Evolutionary conservation across 2,329 filamentous ascomycete species (phyloP).

Genomic region (Cyphellophora attinorum): DNA sequence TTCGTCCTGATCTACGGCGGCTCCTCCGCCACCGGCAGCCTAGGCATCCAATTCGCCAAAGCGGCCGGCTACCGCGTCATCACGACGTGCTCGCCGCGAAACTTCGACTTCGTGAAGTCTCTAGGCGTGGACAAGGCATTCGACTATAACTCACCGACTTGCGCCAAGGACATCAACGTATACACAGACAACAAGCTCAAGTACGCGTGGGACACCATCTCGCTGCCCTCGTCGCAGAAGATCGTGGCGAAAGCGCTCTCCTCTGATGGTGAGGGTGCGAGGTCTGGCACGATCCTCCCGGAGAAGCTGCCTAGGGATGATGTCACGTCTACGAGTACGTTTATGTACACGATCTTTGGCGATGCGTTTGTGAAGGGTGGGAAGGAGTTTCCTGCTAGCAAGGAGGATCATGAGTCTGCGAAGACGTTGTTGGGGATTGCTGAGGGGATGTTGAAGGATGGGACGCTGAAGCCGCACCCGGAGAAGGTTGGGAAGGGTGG

Average conservation of each 20-base stretch:
- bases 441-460: constrained; percentile 30
- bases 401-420: constrained; percentile 32
- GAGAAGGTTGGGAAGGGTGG: constrained; percentile 31
- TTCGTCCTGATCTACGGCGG: constrained; percentile 36
- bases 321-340: constrained; percentile 22
- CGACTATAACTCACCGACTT: constrained; percentile 33
- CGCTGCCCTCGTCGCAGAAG: constrained; percentile 18
- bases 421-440: constrained; percentile 31
- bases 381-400: constrained; percentile 10
- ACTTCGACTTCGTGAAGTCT: constrained; percentile 34
- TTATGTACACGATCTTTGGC: constrained; percentile 27
- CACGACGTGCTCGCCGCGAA: constrained; percentile 30
- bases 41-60: constrained; percentile 32
- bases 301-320: constrained; percentile 22
- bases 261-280: constrained; percentile 17
- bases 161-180: constrained; percentile 22
- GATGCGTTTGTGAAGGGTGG: constrained; percentile 20
- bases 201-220: constrained; percentile 29
- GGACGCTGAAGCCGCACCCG: constrained; percentile 36
- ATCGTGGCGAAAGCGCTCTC: constrained; percentile 28
- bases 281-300: constrained; percentile 23
- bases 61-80: constrained; percentile 32
- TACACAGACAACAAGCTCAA: constrained; percentile 28
- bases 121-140: constrained; percentile 37
- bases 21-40: constrained; percentile 32